These are phyloP conservation scores for Ambrosia trifida DNA, from an alignment of 129 eudicot genomes.

Conservation along the genomic window DNA sequence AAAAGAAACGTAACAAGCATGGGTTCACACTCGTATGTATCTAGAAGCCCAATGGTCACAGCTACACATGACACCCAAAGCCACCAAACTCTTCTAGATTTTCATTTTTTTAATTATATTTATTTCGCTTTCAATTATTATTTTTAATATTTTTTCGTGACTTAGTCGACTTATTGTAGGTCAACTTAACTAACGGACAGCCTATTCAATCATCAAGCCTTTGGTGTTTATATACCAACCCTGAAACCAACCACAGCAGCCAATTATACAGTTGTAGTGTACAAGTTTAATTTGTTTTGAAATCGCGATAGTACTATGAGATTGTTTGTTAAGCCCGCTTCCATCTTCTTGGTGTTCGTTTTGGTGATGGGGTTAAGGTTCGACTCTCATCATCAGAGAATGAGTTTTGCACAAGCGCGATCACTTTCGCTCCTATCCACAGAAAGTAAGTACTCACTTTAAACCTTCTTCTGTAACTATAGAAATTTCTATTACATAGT, in stretches of 20 bases:
- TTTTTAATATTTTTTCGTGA: not conserved
- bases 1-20: not conserved
- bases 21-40: not conserved
- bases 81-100: not conserved
- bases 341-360: conserved; percentile 12
- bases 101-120: not conserved
- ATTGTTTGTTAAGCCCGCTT: conserved; percentile 1
- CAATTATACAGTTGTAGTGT: no score
- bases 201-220: not conserved
- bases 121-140: not conserved
- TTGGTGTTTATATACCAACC: not conserved
- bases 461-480: not conserved
- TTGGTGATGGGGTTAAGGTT: not conserved
- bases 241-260: not conserved
- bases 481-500: no score
- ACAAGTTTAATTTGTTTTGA: not conserved
- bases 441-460: conserved; percentile 17
- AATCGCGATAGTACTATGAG: not conserved
- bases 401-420: conserved; percentile 25
- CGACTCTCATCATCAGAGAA: conserved; percentile 9
- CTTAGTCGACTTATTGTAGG: not conserved
- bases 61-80: not conserved
- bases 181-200: not conserved
- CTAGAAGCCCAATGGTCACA: not conserved
- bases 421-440: conserved; percentile 22